Evolutionary conservation across 495 filamentous ascomycete genomes (phyloP), one percentile per base, ranked within the genome.

Genomic region (Neohortaea acidophila): DNA sequence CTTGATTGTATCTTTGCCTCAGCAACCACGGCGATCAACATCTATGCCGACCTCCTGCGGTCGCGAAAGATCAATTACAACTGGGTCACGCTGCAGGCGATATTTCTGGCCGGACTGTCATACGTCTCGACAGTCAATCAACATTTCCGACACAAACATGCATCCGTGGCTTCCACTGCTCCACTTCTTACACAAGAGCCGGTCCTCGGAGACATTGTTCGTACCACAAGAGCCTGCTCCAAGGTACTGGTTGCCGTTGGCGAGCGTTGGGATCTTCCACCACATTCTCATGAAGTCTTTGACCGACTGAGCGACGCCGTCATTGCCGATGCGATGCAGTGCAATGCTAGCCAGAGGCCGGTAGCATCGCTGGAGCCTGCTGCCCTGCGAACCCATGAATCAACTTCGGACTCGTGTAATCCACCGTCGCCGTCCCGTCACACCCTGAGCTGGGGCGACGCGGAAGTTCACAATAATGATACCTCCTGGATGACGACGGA

Each of bases 81-180:
- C 25, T 45, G 43, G 43, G 20, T 45, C 4, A 45, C 43, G 1
- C 37, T 45, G 13, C 43, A 45, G 15, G 39, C 43, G 6, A 31
- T 45, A 2, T 45, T 45, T 30, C 20, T 45, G 36, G 43, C 43
- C 14, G 43, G 43, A 9, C 29, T 45, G 28, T 33, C 26, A 1
- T 45, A 34, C 15, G 32, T 45, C 28, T 45, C 33, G 15, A 26
- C 43, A 36, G 42, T 44, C 3, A 38, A 21, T 19, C 29, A 32
- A 3, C 43, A 45, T 13, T 6, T 45, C 21, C 36, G 43, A 2
- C 22, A 36, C 14, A 33, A 20, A 29, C 13, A 19, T 10, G n/a
- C 13, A 5, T 9, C 15, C 2, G 19, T 17, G 17, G n/a, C 19
- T 35, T 12, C 12, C 5, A 25, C 19, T 14, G 22, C 40, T n/a